Evolutionary conservation across 305 asterid species (phyloP), one percentile per base, ranked within the genome.

Genomic region (Coffea humblotiana): DNA sequence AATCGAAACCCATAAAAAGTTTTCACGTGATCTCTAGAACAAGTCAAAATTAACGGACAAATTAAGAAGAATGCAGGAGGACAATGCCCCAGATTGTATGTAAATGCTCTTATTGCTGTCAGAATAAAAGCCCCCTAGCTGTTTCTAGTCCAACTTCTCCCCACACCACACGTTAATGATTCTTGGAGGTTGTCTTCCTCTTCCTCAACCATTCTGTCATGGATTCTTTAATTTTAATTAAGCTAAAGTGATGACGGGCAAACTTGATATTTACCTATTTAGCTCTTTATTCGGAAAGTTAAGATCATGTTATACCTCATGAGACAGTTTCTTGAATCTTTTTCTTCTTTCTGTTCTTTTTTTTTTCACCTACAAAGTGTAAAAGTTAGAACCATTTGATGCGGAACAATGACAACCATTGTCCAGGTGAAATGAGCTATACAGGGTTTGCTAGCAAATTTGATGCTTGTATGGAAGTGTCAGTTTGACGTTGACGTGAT

Each of bases 401-500:
- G 65, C 3, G 4, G 29, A 21, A 19, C 21, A 15, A 9, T 12
- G 37, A n/a, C 68, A 8, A 25, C 45, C 19, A 65, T 65, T 65
- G 21, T 27, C 67, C 68, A 58, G 78, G 69, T 2, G 43, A 18
- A 40, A 12, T 11, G 78, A 37, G 58, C 21, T 15, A 40, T 40
- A 5, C 6, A 40, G 73, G 73, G 40, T 16, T n/a, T 47, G 45
- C 27, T 13, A 11, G 37, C 5, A 15, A 51, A 27, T 49, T 23
- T 27, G 8, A 7, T 8, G 19, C 2, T 37, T 58, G 68, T n/a
- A 2, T 60, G 45, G 56, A 29, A 25, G 72, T 43, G 72, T 56
- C n/a, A 78, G 64, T 2, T 43, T 64, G 83, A 80, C 64, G 65
- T 79, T 64, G 78, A 79, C 75, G 65, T n/a, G 61, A 54, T 54